Conservation (phyloP, 2,329 filamentous ascomycete genomes). For the Trichoderma arundinaceum region DNA sequence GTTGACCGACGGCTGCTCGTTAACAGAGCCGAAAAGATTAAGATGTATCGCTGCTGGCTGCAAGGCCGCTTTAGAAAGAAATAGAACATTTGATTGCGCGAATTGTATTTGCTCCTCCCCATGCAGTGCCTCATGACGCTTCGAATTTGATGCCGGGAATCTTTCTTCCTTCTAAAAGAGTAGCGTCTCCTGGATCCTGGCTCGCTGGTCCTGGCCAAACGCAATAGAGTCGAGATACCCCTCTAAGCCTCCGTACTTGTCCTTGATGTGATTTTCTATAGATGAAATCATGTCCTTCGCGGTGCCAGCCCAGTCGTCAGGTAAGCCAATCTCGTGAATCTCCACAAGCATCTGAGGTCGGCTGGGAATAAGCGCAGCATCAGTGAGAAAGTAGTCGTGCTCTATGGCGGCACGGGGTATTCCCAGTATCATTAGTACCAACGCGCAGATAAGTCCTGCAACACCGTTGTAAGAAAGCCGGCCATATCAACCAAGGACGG, state of each 20-base stretch:
- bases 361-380: constrained; percentile 63
- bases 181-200: constrained; percentile 49
- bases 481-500: too few relatives aligned
- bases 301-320: constrained; percentile 74
- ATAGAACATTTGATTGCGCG: constrained; percentile 44
- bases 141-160: background rate
- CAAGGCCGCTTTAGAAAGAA: constrained; percentile 81
- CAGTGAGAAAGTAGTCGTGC: constrained; percentile 73
- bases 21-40: constrained; percentile 86
- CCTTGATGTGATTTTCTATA: constrained; percentile 62
- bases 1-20: constrained; percentile 89
- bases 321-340: constrained; percentile 72
- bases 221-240: constrained; percentile 70
- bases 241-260: constrained; percentile 68
- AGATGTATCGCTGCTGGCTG: constrained; percentile 99
- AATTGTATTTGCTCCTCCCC: background rate
- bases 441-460: constrained; percentile 69
- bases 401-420: constrained; percentile 65
- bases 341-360: constrained; percentile 69
- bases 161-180: constrained; percentile 45
- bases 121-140: background rate
- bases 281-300: constrained; percentile 66
- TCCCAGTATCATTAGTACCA: constrained; percentile 68
- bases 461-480: background rate
- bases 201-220: constrained; percentile 54